Evolutionary conservation across 1,284 basidiomycete genomes (phyloP), one percentile per base, ranked within the genome.

Genomic region (Boletellus deceptivus): DNA sequence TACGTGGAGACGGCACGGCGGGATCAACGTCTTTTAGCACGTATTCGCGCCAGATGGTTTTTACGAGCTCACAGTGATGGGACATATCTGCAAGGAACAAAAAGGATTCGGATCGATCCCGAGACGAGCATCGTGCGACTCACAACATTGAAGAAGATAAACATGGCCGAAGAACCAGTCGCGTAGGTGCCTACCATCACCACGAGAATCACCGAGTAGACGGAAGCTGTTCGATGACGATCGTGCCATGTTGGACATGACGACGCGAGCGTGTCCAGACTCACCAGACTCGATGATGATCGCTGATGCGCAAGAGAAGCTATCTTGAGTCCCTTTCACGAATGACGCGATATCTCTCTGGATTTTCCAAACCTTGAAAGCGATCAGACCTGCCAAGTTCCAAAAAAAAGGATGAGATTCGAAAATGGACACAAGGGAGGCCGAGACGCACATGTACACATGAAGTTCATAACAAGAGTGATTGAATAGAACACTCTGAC

Each of bases 391-490:
- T 61, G 27, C 36, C 13, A 14, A 25, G 31, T 33, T 46, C 35
- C 11, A 7, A 35, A 22, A 7, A 35, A 22, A 24, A 14, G 9
- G 20, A n/a, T 48, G 6, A 11, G 3, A 25, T 25, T 25, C 2
- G 4, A 25, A 25, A 29, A 6, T 4, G 10, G 14, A 47, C 5
- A 6, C n/a, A 7, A 35, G 20, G 5, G 18, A 20, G 1, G 14
- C 24, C 29, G 50, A 37, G n/a, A 50, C 59, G 17, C 16, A 59
- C 58, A 25, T 40, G 58, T 61, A 31, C 58, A 59, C 9, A 56
- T 49, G 11, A 59, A 22, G 33, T 61, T 61, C 59, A 59, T 52
- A 17, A n/a, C n/a, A 20, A 61, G 47, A n/a, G 59, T 59, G 5
- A 47, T 61, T 18, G 48, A 42, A 41, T 50, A 59, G 38, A 59